Evolutionary conservation across 202 grass and related monocot species (phyloP).

Genomic region (Dendrocalamus latiflorus): DNA sequence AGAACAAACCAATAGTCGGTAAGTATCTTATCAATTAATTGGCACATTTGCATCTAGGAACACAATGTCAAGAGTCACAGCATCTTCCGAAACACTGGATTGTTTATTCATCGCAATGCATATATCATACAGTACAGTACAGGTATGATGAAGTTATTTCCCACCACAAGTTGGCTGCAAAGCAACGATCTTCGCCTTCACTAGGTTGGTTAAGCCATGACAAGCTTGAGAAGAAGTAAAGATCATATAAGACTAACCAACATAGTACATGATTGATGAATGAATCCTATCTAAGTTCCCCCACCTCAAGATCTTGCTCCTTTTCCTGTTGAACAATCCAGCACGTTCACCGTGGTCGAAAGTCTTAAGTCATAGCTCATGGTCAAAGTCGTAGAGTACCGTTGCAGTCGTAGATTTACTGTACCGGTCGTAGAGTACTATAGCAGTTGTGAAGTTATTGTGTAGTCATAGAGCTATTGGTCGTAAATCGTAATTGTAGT

Average conservation of each 20-base stretch:
- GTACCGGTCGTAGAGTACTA: no score
- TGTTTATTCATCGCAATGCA: not conserved
- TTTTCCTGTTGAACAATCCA: not conserved
- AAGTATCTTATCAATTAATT: no score
- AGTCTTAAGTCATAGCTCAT: not conserved
- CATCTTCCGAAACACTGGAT: not conserved
- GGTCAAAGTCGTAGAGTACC: no score
- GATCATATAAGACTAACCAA: not conserved
- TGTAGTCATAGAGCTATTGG: no score
- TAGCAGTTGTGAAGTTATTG: no score
- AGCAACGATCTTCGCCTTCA: not conserved
- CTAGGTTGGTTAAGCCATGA: not conserved
- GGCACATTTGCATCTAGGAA: no score
- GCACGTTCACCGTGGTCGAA: not conserved
- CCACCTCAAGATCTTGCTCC: not conserved
- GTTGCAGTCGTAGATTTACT: no score
- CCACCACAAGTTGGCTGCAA: not conserved
- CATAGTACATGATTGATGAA: not conserved
- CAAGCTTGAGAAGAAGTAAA: not conserved
- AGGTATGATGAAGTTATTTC: not conserved
- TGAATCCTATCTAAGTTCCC: not conserved
- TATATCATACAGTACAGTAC: not conserved
- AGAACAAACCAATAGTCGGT: no score
- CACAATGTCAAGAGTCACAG: not conserved
- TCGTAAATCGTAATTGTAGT: no score